Base-by-base conservation (phyloP, 257 asterid species). In the Solanum clarkiae region DNA sequence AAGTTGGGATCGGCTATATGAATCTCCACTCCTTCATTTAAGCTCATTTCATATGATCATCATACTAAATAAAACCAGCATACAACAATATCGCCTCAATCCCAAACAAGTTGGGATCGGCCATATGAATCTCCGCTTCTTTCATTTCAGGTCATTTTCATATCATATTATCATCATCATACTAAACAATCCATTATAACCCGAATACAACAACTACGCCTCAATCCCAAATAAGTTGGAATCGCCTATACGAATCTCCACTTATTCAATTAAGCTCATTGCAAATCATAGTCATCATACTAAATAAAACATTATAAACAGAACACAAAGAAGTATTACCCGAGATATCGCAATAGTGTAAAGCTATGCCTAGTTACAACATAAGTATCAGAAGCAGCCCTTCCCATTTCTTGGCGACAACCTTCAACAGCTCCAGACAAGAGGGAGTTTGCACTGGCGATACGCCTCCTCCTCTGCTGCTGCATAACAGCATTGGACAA, bases 281-380 rank as follows among this genome's bases (percentile, higher is more conserved):
- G 6, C 44, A 65, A 26, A 65, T 9, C 71, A 63, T 26, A 18
- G 14, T 22, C 24, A 63, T 63, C 42, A 26, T 26, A 63, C 71
- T 63, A 63, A 51, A 55, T 32, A 32, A 13, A 22, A 79, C 47
- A 79, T 79, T 51, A 51, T 79, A 8, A 79, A 1, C 83, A 47
- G 24, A 60, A 44, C 47, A 53, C 11, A 80, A 86, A 18, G 36
- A 62, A 82, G 3, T 5, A 29, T 90, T 91, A 96, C 99, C 99
- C 98, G 20, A 97, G 91, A 91, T 88, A 95, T 15, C 92, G 77
- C 91, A 93, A 84, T 83, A 97, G 88, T 86, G 85, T 90, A 62
- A 91, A 88, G 87, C 92, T 86, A 54, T 92, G 89, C 32, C 97
- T 92, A 54, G 97, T 92, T 85, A 91, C 86, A 88, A 88, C 24